Evolutionary conservation across 768 basidiomycete genomes (phyloP), one percentile per base, ranked within the genome.

Genomic region (Vararia minispora): DNA sequence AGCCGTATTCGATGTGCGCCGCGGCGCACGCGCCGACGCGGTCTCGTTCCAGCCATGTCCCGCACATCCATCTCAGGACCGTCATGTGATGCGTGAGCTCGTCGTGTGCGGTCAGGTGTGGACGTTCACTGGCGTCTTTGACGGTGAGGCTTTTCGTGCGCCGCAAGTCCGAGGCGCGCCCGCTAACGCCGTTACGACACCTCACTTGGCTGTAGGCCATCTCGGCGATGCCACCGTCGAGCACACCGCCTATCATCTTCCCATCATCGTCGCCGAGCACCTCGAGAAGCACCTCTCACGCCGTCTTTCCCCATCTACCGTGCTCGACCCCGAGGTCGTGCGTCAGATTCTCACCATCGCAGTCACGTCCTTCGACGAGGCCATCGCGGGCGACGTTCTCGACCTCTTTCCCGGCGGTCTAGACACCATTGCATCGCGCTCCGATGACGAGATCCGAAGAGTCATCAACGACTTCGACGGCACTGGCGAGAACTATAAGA

Each of bases 381-480:
- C 53, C n/a, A 63, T 76, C 22, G 62, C 60, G 6, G 58, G 63
- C 7, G 66, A 64, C 28, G 60, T 76, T 41, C 47, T 64, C 13
- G 51, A 59, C 23, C 48, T 76, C 28, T 62, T 72, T 32, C 68
- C 74, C 16, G 75, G 73, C 9, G 74, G 74, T 8, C 58, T 78
- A 25, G 61, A 61, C 16, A 54, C 66, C 8, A 69, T 74, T 52
- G 35, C 39, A 11, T 24, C 21, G 12, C 44, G 43, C 28, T 67
- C 75, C 3, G 72, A 83, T 47, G 63, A 66, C 17, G 58, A 76
- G 37, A 76, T 83, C 30, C 64, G 70, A 35, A 48, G 58, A 10
- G 68, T 77, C 25, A 72, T 87, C 52, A 76, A 83, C 43, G 82
- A 85, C 52, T 71, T 73, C 39, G 62, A 68, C 31, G 51, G 54